Conservation (phyloP, 2,329 filamentous ascomycete species). For the Tolypocladium ovalisporum region DNA sequence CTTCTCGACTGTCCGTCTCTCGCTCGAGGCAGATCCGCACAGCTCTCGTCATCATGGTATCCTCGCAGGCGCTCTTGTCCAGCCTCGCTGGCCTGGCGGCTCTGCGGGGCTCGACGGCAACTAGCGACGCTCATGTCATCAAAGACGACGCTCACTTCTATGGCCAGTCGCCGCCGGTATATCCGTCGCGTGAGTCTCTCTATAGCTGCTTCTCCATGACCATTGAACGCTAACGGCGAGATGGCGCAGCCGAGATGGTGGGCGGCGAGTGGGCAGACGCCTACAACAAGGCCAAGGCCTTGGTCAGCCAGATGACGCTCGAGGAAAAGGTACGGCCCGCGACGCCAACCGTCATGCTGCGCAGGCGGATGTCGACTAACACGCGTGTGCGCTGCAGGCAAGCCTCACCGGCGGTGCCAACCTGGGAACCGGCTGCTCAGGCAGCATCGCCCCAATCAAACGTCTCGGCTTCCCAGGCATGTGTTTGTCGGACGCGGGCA, state of each 20-base stretch:
- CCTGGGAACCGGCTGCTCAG: constrained; percentile 36
- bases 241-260: constrained; percentile 33
- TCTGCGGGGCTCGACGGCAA: neutral
- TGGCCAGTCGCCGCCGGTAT: constrained; percentile 37
- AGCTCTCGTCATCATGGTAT: neutral
- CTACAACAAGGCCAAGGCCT: constrained; percentile 52
- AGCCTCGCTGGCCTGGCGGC: constrained; percentile 2
- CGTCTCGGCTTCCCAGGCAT: constrained; percentile 31
- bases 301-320: constrained; percentile 63
- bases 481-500: constrained; percentile 32
- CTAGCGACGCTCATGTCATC: constrained; percentile 16
- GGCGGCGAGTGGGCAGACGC: constrained; percentile 57
- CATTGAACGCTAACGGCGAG: neutral
- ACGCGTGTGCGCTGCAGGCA: constrained; percentile 29
- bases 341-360: neutral
- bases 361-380: neutral
- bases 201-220: neutral
- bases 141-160: constrained; percentile 33
- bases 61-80: neutral
- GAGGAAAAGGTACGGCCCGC: constrained; percentile 54
- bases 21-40: neutral
- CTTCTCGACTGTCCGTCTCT: neutral
- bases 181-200: constrained; percentile 36
- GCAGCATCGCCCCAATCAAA: constrained; percentile 27
- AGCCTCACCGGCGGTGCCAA: constrained; percentile 62